Conservation (phyloP, 1,284 basidiomycete genomes). For the Caloboletus firmus region DNA sequence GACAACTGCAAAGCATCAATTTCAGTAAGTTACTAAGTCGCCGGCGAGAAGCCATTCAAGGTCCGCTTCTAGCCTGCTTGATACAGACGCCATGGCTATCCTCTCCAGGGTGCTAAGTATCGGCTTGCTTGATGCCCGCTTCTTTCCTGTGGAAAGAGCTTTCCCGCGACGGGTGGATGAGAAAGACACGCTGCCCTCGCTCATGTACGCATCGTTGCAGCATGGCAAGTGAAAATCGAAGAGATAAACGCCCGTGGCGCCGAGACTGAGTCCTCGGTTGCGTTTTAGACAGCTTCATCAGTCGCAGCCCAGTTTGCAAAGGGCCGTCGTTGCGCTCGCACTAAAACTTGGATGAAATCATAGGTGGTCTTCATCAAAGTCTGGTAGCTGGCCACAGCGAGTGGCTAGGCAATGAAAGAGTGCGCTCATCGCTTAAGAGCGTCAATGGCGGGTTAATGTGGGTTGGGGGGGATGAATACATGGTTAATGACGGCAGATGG, state of each 20-base stretch:
- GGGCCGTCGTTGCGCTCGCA: neutral
- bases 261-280: neutral
- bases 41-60: neutral
- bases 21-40: neutral
- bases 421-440: neutral
- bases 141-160: neutral
- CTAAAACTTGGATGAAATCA: neutral
- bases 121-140: neutral
- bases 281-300: neutral
- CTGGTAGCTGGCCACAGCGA: neutral
- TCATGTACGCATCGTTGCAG: too few relatives aligned
- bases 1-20: neutral
- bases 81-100: neutral
- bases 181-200: neutral
- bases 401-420: neutral
- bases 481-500: neutral
- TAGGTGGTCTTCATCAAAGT: neutral
- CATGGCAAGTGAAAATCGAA: neutral
- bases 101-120: neutral
- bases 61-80: neutral
- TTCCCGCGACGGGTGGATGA: neutral
- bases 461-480: neutral
- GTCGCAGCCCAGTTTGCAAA: neutral
- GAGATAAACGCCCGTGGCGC: neutral
- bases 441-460: neutral